Conservation (phyloP, 345 rosid genomes). For the Eucalyptus curtisii region DNA sequence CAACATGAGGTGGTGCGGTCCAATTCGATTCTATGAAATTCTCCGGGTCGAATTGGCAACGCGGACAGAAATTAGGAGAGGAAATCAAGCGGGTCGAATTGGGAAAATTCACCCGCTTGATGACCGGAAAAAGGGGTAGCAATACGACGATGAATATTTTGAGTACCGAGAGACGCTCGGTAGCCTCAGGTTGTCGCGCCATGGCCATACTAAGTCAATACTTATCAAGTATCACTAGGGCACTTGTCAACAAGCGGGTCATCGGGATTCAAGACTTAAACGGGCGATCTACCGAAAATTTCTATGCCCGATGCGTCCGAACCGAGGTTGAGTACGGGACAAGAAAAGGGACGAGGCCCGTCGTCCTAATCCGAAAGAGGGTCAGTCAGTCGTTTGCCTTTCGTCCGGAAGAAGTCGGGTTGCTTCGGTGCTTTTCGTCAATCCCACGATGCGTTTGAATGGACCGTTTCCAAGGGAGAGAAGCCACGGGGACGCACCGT, state of each 20-base stretch:
- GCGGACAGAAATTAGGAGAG: not conserved
- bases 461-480: not conserved
- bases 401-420: not conserved
- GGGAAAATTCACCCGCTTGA: not conserved
- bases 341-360: not conserved
- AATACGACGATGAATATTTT: too few species aligned
- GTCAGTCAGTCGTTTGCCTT: not conserved
- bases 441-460: not conserved
- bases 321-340: not conserved
- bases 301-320: too few species aligned
- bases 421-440: not conserved
- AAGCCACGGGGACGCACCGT: not conserved
- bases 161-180: accelerated
- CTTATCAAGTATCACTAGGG: not conserved
- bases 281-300: not conserved
- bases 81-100: not conserved
- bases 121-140: accelerated
- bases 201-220: not conserved
- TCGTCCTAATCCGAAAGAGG: not conserved
- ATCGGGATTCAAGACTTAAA: not conserved
- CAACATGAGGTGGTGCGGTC: not conserved
- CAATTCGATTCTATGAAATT: not conserved
- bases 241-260: not conserved
- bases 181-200: accelerated
- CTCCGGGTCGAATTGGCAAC: not conserved